These are phyloP conservation scores for Cucurbita argyrosperma DNA, from an alignment of 306 rosid species.

Conservation along the genomic window DNA sequence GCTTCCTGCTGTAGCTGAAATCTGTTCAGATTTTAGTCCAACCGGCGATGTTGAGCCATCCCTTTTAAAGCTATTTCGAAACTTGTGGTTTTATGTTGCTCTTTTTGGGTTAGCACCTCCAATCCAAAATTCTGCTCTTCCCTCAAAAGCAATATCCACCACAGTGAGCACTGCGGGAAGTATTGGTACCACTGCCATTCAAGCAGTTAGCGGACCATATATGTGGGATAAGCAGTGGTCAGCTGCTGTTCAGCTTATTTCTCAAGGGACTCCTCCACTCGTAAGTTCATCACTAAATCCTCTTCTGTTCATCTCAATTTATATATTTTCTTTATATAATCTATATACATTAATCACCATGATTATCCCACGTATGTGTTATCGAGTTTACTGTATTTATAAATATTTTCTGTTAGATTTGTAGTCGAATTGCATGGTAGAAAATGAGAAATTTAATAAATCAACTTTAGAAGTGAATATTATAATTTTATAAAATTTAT, in stretches of 20 bases:
- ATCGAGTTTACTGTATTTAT: too few relatives aligned
- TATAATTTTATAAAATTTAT: too few relatives aligned
- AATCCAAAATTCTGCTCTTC: slow-evolving; percentile 40
- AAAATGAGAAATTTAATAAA: too few relatives aligned
- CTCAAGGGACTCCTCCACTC: slow-evolving; percentile 97
- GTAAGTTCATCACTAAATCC: slow-evolving; percentile 36
- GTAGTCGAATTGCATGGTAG: too few relatives aligned
- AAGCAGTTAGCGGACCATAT: slow-evolving; percentile 90
- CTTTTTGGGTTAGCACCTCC: slow-evolving; percentile 98
- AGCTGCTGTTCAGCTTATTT: slow-evolving; percentile 70
- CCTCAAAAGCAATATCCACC: slow-evolving; percentile 52
- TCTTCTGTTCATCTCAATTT: not conserved
- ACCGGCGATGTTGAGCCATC: slow-evolving; percentile 79
- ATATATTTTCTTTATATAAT: not conserved
- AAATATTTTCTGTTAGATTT: too few relatives aligned
- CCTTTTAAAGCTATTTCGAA: slow-evolving; percentile 80
- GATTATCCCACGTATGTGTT: too few relatives aligned
- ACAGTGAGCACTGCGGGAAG: slow-evolving; percentile 70
- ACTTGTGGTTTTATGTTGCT: slow-evolving; percentile 95
- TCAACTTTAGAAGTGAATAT: too few relatives aligned
- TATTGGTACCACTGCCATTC: slow-evolving; percentile 62
- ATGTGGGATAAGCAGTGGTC: slow-evolving; percentile 87
- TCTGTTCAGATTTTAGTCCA: slow-evolving; percentile 91
- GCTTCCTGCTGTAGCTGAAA: slow-evolving; percentile 94
- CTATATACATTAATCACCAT: not conserved